A percentile compares a stretch with the other conserved stretches of the same genome.
Conservation (phyloP, 805 yeast genomes). For the Cyberlindnera xylosilytica region DNA sequence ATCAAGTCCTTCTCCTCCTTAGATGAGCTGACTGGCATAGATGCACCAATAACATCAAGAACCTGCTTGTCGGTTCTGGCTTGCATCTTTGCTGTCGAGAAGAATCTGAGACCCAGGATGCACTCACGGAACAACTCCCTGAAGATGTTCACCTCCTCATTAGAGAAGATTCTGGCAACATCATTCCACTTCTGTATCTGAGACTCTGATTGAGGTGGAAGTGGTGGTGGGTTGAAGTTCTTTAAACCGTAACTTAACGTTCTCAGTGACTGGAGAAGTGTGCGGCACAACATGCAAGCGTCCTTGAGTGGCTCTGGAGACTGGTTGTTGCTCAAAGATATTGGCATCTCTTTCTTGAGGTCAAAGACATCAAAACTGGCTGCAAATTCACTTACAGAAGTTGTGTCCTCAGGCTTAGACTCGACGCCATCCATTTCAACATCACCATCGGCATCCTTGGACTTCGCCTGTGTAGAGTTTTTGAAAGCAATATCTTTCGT, state of each 20-base stretch:
- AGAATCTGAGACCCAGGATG: constrained; percentile 73
- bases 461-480: constrained; percentile 1
- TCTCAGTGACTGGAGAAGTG: constrained; percentile 84
- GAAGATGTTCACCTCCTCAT: constrained; percentile 78
- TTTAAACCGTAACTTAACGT: constrained; percentile 87
- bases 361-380: constrained; percentile 39
- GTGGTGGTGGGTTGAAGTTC: constrained; percentile 82
- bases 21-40: constrained; percentile 79
- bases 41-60: constrained; percentile 62
- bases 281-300: constrained; percentile 82
- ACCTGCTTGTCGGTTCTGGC: constrained; percentile 24
- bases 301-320: constrained; percentile 72
- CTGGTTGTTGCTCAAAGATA: constrained; percentile 48
- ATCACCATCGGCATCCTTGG: constrained; percentile 29
- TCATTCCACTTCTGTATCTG: constrained; percentile 73
- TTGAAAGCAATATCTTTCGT: constrained; percentile 18
- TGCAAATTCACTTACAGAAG: constrained; percentile 2
- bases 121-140: constrained; percentile 81
- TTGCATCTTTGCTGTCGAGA: constrained; percentile 40
- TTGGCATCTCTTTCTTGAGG: constrained; percentile 51
- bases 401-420: constrained; percentile 9
- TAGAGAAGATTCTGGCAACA: constrained; percentile 76
- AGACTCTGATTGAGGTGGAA: constrained; percentile 40
- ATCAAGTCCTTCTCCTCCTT: constrained; percentile 93
- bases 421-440: constrained; percentile 24